These are phyloP conservation scores for Stephanocyclus meneghinianus DNA, from an alignment of 352 stramenopile genomes.

Conservation along the genomic window DNA sequence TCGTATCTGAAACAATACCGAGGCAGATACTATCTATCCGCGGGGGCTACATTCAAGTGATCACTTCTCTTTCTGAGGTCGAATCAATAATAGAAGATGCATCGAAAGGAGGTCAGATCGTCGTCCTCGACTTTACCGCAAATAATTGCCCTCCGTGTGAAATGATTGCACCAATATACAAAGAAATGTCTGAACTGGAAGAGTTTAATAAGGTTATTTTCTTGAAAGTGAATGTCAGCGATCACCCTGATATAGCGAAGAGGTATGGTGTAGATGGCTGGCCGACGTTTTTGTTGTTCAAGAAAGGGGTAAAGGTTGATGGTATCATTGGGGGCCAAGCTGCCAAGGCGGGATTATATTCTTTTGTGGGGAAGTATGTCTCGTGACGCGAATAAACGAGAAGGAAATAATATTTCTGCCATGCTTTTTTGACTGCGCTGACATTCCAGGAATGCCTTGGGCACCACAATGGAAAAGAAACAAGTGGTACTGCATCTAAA, in stretches of 20 bases:
- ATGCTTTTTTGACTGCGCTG: too few relatives aligned
- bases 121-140: conserved; percentile 38
- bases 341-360: conserved; percentile 27
- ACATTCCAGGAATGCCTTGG: too few relatives aligned
- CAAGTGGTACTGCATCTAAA: too few relatives aligned
- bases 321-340: conserved; percentile 19
- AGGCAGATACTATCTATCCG: background rate
- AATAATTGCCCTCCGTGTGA: conserved; percentile 43
- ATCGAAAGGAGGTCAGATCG: conserved; percentile 11
- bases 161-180: conserved; percentile 42
- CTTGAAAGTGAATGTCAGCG: conserved; percentile 37
- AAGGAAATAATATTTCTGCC: too few relatives aligned
- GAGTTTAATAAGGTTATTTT: conserved; percentile 25
- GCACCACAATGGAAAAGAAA: too few relatives aligned
- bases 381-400: too few relatives aligned
- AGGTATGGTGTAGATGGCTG: conserved; percentile 40
- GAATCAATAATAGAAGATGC: conserved; percentile 25
- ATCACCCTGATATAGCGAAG: conserved; percentile 32
- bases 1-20: background rate
- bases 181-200: conserved; percentile 20
- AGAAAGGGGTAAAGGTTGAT: conserved; percentile 16
- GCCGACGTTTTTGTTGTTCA: conserved; percentile 40
- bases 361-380: conserved; percentile 14
- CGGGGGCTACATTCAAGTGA: conserved; percentile 28
- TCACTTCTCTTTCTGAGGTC: conserved; percentile 30